A percentile compares a stretch with the other conserved stretches of the same genome.
Conservation (phyloP, 73 alveolate genomes). For the Uronychia setigera region DNA sequence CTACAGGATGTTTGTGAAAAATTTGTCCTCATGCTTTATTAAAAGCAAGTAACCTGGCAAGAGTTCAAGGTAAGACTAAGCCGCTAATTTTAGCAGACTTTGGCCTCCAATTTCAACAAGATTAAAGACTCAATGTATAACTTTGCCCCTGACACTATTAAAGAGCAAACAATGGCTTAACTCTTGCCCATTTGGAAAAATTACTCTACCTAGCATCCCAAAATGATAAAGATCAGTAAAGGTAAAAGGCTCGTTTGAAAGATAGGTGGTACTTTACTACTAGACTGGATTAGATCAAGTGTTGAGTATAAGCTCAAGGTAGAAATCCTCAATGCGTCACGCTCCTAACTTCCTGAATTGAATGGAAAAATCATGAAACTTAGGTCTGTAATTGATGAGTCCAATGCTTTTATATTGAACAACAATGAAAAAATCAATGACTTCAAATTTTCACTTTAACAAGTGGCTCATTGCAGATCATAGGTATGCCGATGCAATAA, state of each 20-base stretch:
- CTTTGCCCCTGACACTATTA: constrained; percentile 34
- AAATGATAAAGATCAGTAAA: constrained; percentile 4
- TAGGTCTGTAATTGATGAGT: not conserved
- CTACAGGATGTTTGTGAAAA: constrained; percentile 15
- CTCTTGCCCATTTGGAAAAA: constrained; percentile 28
- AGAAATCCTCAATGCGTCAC: constrained; percentile 23
- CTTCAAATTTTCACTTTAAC: not conserved
- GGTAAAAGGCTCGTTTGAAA: not conserved
- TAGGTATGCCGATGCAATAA: not conserved
- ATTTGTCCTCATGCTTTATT: constrained; percentile 11
- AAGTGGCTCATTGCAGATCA: not conserved
- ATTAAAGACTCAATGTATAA: constrained; percentile 33
- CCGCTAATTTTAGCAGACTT: too few relatives aligned
- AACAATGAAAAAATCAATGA: not conserved
- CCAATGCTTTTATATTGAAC: not conserved
- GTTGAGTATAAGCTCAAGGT: constrained; percentile 34
- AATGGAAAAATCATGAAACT: not conserved
- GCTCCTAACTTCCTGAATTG: not conserved
- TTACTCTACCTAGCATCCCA: not conserved
- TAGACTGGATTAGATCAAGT: constrained; percentile 31
- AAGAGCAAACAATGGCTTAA: not conserved
- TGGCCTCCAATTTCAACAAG: not conserved
- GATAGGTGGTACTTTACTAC: constrained; percentile 1
- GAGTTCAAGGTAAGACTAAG: constrained; percentile 8
- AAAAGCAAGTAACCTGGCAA: not conserved